A percentile compares a stretch with the other conserved stretches of the same genome.
Conservation (phyloP, 2,329 filamentous ascomycete genomes). For the Gyromitra esculenta region DNA sequence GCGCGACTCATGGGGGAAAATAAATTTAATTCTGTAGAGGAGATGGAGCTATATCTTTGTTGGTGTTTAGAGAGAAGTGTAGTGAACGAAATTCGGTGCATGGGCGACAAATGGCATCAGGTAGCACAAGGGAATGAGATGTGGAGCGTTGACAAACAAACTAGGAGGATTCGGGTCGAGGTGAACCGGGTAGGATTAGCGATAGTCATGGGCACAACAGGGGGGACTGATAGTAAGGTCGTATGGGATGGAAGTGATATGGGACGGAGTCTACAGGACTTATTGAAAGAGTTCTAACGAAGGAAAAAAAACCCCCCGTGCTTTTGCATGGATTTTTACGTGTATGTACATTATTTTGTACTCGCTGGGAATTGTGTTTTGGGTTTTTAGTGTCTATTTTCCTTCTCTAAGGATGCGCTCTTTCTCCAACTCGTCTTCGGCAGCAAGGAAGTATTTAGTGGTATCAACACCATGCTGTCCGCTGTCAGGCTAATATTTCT, state of each 20-base stretch:
- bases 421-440: constrained; percentile 89
- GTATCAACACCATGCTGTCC: constrained; percentile 91
- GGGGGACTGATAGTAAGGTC: constrained; percentile 54
- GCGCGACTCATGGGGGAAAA: constrained; percentile 57
- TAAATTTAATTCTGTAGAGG: constrained; percentile 55
- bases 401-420: constrained; percentile 63
- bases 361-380: constrained; percentile 47
- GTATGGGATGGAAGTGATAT: constrained; percentile 55
- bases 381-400: constrained; percentile 42
- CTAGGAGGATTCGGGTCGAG: constrained; percentile 55
- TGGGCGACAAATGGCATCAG: constrained; percentile 54
- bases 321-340: constrained; percentile 38
- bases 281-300: constrained; percentile 51
- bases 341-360: constrained; percentile 51
- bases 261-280: constrained; percentile 48
- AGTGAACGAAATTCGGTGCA: constrained; percentile 56
- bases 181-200: constrained; percentile 54
- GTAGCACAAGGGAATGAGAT: constrained; percentile 57
- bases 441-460: constrained; percentile 96
- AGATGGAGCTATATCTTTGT: constrained; percentile 56
- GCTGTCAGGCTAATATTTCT: constrained; percentile 33
- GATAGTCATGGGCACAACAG: constrained; percentile 54
- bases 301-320: constrained; percentile 2
- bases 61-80: constrained; percentile 58
- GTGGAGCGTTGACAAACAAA: constrained; percentile 55